Conservation (phyloP, 2,329 filamentous ascomycete species). For the Curvularia lunata region DNA sequence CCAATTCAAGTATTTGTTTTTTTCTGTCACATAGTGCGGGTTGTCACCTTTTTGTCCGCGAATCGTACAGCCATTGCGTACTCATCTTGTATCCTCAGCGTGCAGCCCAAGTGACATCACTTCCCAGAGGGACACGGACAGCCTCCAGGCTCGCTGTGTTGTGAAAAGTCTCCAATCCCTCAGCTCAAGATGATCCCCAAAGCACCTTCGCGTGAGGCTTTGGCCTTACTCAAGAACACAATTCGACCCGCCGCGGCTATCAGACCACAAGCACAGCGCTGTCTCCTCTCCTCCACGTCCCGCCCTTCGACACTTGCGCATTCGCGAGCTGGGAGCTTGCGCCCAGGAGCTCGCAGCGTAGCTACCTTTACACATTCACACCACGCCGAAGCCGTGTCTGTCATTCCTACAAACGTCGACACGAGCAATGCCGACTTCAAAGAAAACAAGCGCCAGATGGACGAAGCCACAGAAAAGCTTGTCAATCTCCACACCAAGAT, state of each 20-base stretch:
- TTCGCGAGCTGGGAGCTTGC: constrained; percentile 19
- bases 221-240: constrained; percentile 43
- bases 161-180: neutral
- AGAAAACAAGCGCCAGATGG: constrained; percentile 82
- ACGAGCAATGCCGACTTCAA: constrained; percentile 76
- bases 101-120: neutral
- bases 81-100: neutral
- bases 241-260: constrained; percentile 35
- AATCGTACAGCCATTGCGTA: neutral
- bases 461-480: constrained; percentile 71
- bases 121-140: neutral
- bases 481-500: constrained; percentile 73
- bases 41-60: neutral
- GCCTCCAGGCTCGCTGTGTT: neutral
- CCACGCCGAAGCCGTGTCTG: constrained; percentile 82
- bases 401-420: constrained; percentile 78
- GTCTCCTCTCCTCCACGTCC: constrained; percentile 22
- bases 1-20: neutral
- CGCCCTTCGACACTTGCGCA: constrained; percentile 25
- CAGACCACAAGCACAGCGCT: constrained; percentile 33
- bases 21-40: neutral
- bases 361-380: constrained; percentile 81
- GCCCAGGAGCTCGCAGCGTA: constrained; percentile 48
- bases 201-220: constrained; percentile 45
- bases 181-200: constrained; percentile 38